phyloP scores from a whole-genome alignment of 768 basidiomycete genomes.

The Boletus tomentosulus region DNA sequence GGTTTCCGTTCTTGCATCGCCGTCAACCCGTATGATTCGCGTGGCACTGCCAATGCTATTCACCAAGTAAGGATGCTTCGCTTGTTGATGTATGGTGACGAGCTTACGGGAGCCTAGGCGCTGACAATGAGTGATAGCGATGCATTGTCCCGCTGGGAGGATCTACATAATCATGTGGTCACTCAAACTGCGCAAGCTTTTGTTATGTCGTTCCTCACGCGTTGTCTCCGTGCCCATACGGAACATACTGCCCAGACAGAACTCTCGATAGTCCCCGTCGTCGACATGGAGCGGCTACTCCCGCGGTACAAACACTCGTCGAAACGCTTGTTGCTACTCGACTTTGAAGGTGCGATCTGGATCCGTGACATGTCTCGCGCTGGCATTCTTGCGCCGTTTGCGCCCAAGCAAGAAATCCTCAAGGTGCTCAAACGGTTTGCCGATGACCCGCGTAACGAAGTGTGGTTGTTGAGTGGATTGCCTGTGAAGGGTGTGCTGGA shows the following conservation, averaged over 20 bases:
- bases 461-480: conserved; percentile 80
- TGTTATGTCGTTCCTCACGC: conserved; percentile 71
- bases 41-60: too few species aligned
- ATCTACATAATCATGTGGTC: too few species aligned
- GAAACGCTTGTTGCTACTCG: conserved; percentile 65
- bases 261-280: conserved; percentile 33
- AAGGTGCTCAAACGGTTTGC: conserved; percentile 53
- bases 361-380: conserved; percentile 48
- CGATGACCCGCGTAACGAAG: conserved; percentile 64
- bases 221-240: conserved; percentile 66
- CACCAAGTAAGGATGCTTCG: too few species aligned
- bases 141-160: too few species aligned
- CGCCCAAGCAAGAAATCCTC: conserved; percentile 38
- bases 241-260: conserved; percentile 48
- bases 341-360: conserved; percentile 83
- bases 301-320: conserved; percentile 64
- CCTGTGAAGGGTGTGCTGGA: conserved; percentile 61
- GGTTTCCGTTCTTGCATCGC: too few species aligned
- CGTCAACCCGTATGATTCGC: too few species aligned
- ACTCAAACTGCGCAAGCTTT: too few species aligned
- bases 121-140: too few species aligned
- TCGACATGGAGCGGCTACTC: conserved; percentile 50
- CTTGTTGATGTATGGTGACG: too few species aligned
- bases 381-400: conserved; percentile 40
- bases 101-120: too few species aligned